Conservation (phyloP, 306 rosid genomes). For the Castanea crenata region DNA sequence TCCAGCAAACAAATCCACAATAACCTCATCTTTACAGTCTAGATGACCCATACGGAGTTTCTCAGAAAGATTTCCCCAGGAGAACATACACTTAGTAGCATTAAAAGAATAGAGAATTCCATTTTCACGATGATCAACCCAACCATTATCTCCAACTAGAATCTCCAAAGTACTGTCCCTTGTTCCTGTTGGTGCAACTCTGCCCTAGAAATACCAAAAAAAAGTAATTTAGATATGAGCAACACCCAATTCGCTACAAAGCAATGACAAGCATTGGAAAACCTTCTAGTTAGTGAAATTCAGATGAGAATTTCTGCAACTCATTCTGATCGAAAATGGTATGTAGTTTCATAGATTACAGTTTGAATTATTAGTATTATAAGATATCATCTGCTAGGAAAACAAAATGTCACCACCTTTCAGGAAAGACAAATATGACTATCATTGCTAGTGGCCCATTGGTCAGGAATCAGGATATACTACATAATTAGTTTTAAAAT, state of each 20-base stretch:
- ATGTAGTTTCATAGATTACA: background rate
- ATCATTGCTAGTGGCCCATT: background rate
- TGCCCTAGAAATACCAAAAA: conserved; percentile 57
- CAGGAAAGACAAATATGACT: background rate
- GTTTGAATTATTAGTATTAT: background rate
- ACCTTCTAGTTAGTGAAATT: background rate
- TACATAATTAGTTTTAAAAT: background rate
- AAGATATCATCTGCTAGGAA: background rate
- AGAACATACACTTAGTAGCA: conserved; percentile 92
- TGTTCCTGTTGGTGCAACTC: conserved; percentile 80
- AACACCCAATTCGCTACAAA: conserved; percentile 5
- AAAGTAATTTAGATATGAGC: conserved; percentile 8
- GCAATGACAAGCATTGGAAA: conserved; percentile 13
- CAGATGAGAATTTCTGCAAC: background rate
- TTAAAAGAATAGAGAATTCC: conserved; percentile 83
- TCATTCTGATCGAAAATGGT: background rate
- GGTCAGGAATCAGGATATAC: too few relatives aligned
- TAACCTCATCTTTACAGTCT: conserved; percentile 64
- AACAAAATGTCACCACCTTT: background rate
- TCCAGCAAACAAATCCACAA: conserved; percentile 89
- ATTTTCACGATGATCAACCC: conserved; percentile 94
- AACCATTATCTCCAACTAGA: conserved; percentile 83
- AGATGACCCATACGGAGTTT: conserved; percentile 73
- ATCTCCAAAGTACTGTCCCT: conserved; percentile 88
- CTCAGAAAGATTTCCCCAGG: conserved; percentile 98